Conservation (phyloP, 139 green algal genomes). For the Marvania coccoides region DNA sequence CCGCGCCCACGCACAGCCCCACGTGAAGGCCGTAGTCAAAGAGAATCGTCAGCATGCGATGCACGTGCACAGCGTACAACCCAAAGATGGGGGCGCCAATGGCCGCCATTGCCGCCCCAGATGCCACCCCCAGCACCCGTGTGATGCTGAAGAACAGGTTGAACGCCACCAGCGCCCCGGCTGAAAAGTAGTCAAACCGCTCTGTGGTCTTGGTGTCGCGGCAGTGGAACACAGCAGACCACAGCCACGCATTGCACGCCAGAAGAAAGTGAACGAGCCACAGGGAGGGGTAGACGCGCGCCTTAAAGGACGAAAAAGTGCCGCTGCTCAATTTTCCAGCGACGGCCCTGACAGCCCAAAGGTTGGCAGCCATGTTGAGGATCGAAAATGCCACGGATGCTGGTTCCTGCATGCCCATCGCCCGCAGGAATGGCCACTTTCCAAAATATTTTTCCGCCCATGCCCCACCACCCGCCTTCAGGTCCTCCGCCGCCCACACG, state of each 20-base stretch:
- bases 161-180: constrained; percentile 30
- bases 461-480: not conserved
- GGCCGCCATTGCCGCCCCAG: not conserved
- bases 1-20: constrained; percentile 52
- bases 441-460: constrained; percentile 67
- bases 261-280: constrained; percentile 51
- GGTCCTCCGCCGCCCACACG: constrained; percentile 52
- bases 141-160: constrained; percentile 28
- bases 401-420: constrained; percentile 66
- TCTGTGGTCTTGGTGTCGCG: constrained; percentile 57
- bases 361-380: constrained; percentile 62
- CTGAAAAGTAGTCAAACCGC: constrained; percentile 59
- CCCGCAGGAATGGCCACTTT: constrained; percentile 81
- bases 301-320: not conserved
- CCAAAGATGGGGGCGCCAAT: not conserved
- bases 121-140: not conserved
- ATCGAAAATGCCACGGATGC: constrained; percentile 64
- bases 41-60: constrained; percentile 67
- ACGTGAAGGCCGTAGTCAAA: constrained; percentile 91
- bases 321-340: not conserved
- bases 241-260: constrained; percentile 64
- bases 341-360: not conserved
- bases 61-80: constrained; percentile 40
- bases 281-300: constrained; percentile 33
- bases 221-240: constrained; percentile 72